These are phyloP conservation scores for Phoenix dactylifera DNA, from an alignment of 176 grass and related monocot genomes.

Conservation along the genomic window DNA sequence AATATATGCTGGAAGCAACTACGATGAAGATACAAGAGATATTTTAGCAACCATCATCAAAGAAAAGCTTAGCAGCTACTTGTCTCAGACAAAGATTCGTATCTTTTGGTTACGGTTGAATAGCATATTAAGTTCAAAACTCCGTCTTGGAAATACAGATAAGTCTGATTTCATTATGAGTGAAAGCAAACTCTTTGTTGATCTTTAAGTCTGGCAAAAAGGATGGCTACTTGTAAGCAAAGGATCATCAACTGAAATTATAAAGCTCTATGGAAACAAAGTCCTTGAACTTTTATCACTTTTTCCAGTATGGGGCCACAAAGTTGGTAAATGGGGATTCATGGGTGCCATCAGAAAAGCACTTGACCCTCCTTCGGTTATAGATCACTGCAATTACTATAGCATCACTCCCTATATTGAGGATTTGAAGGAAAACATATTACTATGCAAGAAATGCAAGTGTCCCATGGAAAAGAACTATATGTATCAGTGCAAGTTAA, in stretches of 20 bases:
- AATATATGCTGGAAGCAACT: conserved; percentile 11
- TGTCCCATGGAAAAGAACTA: conserved; percentile 5
- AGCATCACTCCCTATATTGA: conserved; percentile 4
- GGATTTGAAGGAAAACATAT: background rate
- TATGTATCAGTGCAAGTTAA: conserved; percentile 22
- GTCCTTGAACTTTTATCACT: conserved; percentile 11
- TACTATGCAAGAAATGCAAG: conserved; percentile 16
- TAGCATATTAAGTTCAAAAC: conserved; percentile 18
- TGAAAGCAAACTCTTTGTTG: conserved; percentile 11
- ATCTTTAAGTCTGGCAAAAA: background rate
- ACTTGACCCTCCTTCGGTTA: background rate
- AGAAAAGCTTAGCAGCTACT: conserved; percentile 12
- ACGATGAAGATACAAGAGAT: background rate
- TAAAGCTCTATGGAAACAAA: conserved; percentile 7
- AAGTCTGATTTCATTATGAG: conserved; percentile 14
- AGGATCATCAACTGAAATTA: conserved; percentile 5
- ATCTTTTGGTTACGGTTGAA: conserved; percentile 21
- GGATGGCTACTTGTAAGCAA: conserved; percentile 13
- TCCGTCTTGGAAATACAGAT: background rate
- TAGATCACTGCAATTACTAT: conserved; percentile 11
- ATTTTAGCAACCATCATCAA: conserved; percentile 5
- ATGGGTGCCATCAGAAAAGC: conserved; percentile 1
- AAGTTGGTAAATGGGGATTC: conserved; percentile 11
- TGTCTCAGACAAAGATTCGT: conserved; percentile 2
- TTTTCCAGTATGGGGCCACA: background rate